A percentile compares a stretch with the other conserved stretches of the same genome.
These are phyloP conservation scores for Moringa oleifera DNA, from an alignment of 345 rosid species.

Conservation along the genomic window DNA sequence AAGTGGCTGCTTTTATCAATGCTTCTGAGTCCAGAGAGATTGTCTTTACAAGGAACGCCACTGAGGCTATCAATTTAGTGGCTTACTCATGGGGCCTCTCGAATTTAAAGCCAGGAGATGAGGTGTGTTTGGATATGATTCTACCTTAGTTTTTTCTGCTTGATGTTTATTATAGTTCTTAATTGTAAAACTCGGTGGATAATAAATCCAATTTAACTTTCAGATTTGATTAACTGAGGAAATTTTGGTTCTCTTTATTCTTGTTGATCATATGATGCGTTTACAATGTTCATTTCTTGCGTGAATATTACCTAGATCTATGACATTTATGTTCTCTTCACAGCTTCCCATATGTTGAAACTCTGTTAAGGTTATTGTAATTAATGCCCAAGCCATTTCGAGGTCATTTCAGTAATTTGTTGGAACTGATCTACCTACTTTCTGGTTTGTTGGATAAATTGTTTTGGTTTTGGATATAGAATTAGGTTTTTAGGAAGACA, in stretches of 20 bases:
- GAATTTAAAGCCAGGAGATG: constrained; percentile 68
- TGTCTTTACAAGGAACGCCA: constrained; percentile 89
- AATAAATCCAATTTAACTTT: no score
- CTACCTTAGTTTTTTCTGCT: background rate
- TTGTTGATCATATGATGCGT: background rate
- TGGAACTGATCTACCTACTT: background rate
- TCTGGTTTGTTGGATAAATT: background rate
- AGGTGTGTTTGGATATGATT: constrained; percentile 34
- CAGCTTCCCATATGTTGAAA: background rate
- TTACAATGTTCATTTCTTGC: background rate
- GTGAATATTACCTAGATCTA: background rate
- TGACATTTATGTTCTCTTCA: no score
- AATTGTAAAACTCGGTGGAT: background rate
- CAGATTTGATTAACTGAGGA: background rate
- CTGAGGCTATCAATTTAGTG: constrained; percentile 93
- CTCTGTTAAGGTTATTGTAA: background rate
- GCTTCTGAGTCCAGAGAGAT: constrained; percentile 68
- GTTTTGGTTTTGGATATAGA: background rate
- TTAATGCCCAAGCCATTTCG: background rate
- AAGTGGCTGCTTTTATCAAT: constrained; percentile 78
- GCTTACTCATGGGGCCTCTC: constrained; percentile 83
- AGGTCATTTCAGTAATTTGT: background rate
- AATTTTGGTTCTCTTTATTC: no score
- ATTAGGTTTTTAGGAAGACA: background rate
- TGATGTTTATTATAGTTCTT: background rate